Evolutionary conservation across 2,329 filamentous ascomycete genomes (phyloP), one percentile per base, ranked within the genome.

Genomic region (Madurella fahalii): DNA sequence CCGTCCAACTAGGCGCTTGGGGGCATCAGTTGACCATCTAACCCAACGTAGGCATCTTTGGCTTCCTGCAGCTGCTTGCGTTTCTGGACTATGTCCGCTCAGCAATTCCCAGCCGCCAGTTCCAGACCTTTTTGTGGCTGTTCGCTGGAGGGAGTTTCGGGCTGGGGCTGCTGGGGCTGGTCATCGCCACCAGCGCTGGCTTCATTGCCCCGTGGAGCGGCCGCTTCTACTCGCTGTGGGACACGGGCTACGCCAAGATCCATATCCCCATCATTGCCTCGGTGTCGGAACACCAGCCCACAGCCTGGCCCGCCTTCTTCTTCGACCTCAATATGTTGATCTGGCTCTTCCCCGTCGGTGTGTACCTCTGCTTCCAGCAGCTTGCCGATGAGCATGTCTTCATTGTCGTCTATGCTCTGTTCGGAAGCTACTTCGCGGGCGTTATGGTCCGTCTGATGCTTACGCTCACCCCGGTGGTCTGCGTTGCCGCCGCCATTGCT

Each of bases 401-500:
- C 68, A 83, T 99, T 64, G 88, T 99, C 66, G 95, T 97, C 63
- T 99, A 99, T 70, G 85, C 92, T n/a, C 84, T 99, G 44, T 87
- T 97, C 61, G 90, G 90, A 62, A 96, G 90, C 74, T 99, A 99
- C 79, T 99, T 99, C 67, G 90, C 95, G 20, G 94, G 94, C 70
- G 95, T 99, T 74, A 99, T 99, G 94, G 94, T 99, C 58, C 91
- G 94, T 75, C 78, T 99, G 66, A 99, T 99, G 94, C 83, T 99
- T 59, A 99, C 94, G 0, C 77, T 99, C 63, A 99, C 94, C 1
- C 94, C 94, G 1, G 87, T 99, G 62, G 94, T 99, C 48, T 99
- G 94, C 72, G 90, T 96, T 62, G 87, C 94, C 41, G 90, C 93
- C 52, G 94, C 93, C 43, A 84, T 99, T 66, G 90, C 90, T 15